Percentiles rank a stretch among this genome's conserved stretches.
These are phyloP conservation scores for Patellaria atrata DNA, from an alignment of 495 filamentous ascomycete genomes.

Conservation along the genomic window DNA sequence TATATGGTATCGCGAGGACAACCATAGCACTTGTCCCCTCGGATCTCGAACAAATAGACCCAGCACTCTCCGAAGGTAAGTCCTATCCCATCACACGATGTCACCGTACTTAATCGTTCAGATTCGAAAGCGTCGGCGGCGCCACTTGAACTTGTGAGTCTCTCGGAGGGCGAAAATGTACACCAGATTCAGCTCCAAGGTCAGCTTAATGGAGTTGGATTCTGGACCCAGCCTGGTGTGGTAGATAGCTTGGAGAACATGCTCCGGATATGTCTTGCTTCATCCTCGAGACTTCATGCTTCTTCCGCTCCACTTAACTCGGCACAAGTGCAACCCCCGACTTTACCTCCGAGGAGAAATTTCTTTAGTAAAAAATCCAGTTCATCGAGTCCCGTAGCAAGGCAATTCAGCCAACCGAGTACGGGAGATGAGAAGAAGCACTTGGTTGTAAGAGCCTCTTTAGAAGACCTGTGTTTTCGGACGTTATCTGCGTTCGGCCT, in stretches of 20 bases:
- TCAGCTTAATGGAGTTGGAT: slow-evolving; percentile 12
- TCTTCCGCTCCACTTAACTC: not conserved
- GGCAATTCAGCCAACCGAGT: not conserved
- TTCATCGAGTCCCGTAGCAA: not conserved
- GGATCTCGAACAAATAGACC: slow-evolving; percentile 5
- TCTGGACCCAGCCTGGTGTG: slow-evolving; percentile 12
- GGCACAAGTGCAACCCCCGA: not conserved
- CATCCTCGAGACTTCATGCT: not conserved
- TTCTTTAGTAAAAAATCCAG: slow-evolving; percentile 7
- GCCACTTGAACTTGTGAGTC: slow-evolving; percentile 11
- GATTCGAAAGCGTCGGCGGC: slow-evolving; percentile 5
- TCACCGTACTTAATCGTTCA: no score
- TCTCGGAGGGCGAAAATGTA: slow-evolving; percentile 8
- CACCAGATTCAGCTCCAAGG: slow-evolving; percentile 12
- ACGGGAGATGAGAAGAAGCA: not conserved
- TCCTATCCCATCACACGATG: no score
- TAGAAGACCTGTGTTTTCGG: slow-evolving; percentile 16
- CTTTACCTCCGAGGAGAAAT: slow-evolving; percentile 2
- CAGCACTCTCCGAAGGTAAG: slow-evolving; percentile 7
- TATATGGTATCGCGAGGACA: slow-evolving; percentile 15
- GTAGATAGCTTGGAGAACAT: slow-evolving; percentile 11
- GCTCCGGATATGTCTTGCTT: slow-evolving; percentile 8
- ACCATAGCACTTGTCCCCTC: slow-evolving; percentile 18
- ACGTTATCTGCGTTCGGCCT: slow-evolving; percentile 18
- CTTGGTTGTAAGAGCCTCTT: slow-evolving; percentile 7